phyloP scores from a whole-genome alignment of 179 eudicot genomes.

The Vitellaria paradoxa region DNA sequence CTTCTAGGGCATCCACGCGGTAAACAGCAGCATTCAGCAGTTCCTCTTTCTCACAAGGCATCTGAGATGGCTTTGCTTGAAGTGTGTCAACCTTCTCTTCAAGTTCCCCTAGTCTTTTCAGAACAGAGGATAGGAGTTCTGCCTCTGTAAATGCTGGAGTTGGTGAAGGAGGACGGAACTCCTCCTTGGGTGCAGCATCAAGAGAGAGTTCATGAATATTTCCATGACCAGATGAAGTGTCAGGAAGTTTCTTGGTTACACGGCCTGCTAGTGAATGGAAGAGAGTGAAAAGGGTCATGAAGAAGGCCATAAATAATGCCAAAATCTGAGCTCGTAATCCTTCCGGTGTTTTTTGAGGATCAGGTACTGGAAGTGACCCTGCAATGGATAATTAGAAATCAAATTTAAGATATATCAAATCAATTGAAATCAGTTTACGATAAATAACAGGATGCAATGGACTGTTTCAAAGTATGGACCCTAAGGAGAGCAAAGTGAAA shows the following conservation, averaged over 20 bases:
- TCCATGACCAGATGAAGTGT: conserved; percentile 30
- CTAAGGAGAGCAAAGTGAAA: neutral
- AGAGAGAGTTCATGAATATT: conserved; percentile 32
- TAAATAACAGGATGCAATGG: neutral
- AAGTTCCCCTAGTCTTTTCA: conserved; percentile 84
- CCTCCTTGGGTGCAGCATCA: conserved; percentile 48
- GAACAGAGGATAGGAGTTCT: conserved; percentile 59
- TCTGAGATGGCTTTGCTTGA: conserved; percentile 81
- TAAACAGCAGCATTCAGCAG: conserved; percentile 96
- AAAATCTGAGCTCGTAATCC: conserved; percentile 43
- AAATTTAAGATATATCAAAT: neutral
- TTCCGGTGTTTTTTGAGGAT: conserved; percentile 47
- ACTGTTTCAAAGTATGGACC: neutral
- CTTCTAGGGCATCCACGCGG: conserved; percentile 97
- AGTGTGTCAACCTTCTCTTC: conserved; percentile 83
- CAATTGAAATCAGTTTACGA: conserved; percentile 2
- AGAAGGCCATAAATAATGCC: conserved; percentile 59
- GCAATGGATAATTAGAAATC: conserved; percentile 22
- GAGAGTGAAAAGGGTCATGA: conserved; percentile 49
- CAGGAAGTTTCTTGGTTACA: conserved; percentile 50
- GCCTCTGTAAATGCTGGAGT: conserved; percentile 58
- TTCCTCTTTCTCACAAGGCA: conserved; percentile 96
- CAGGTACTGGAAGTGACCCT: conserved; percentile 38
- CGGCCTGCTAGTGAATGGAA: conserved; percentile 48
- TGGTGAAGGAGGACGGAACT: conserved; percentile 75